Base-by-base conservation (phyloP, 2,329 filamentous ascomycete genomes). In the Periconia sp. region DNA sequence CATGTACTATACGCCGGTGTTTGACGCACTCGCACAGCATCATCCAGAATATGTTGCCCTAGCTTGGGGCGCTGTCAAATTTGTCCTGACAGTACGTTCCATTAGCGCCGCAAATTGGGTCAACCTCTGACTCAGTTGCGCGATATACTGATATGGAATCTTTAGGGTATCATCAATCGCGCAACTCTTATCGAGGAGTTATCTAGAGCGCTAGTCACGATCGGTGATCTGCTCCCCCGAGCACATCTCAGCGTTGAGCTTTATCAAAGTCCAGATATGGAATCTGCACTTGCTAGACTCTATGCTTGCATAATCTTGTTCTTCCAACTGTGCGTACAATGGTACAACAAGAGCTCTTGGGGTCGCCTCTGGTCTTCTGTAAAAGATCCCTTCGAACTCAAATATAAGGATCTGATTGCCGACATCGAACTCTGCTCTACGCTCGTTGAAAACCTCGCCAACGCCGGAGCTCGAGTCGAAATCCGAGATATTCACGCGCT, bases 1-100 rank as follows among this genome's bases (percentile, higher is more conserved):
- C 16, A 36, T 46, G 36, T 48, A 50, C 17, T 64, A 63, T 41
- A 55, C 54, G n/a, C 36, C 47, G 7, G 42, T 63, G 4, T 39
- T 65, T 22, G 61, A 65, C 40, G 46, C 48, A 4, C 25, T 65
- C 17, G 49, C 50, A 5, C 58, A 65, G 44, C 59, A 65, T 33
- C 61, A 66, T 46, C 60, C 63, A 6, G 61, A 66, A 36, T 66
- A 65, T 28, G 55, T 61, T 5, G 49, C 59, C 3, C 34, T 68
- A 13, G 62, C 50, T 1, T 67, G 61, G 60, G 63, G 62, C 3
- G 47, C 61, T 6, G 50, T 66, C 19, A 65, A 64, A 38, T 47
- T 66, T 25, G 30, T 64, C 19, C 52, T 35, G 13, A 41, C 28
- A 31, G 30, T 41, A 35, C 17, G 39, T 17, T 36, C n/a, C 6